Base-by-base conservation (phyloP, 1,139 yeast species). In the Lodderomyces theae region DNA sequence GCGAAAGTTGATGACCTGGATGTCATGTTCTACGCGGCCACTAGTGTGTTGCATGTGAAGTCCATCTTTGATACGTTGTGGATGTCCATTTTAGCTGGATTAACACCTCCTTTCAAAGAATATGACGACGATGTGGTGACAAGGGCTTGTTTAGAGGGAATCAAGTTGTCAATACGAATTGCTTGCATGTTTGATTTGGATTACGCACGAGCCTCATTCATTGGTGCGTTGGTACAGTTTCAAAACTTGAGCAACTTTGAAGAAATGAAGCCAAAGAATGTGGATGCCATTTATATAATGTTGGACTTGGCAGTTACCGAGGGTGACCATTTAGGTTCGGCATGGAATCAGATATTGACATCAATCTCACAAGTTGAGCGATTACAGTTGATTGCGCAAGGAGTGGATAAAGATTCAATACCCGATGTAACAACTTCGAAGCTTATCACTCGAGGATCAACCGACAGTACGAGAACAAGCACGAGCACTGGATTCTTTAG, bases 61-160 rank as follows among this genome's bases (percentile, higher is more conserved):
- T 92, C 97, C 1, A 87, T 94, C 58, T 92, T 92, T 64, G 97
- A 90, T 54, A 88, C 88, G 11, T 70, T 87, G 38, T 94, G 99
- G 99, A 89, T 92, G 97, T 88, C 97, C 0, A 78, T 92, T 40
- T 71, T 94, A 50, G 98, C 97, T 5, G 97, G 96, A 0, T 72
- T 94, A 40, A 88, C 97, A 0, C 94, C 95, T 3, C 95, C 96
- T 4, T 88, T 90, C 64, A 89, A 86, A 57, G 96, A 87, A 46
- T 82, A 84, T 46, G 94, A 87, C 48, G 96, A 89, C 51, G 73
- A 74, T 12, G 92, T 82, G 38, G 79, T 86, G 4, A 74, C 86
- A n/a, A 74, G 71, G 43, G 61, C 76, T 5, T 85, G 96, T 52
- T 69, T 94, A 44, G 95, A 87, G 51, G 98, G 97, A 9, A 78